Evolutionary conservation across 768 basidiomycete genomes (phyloP), one percentile per base, ranked within the genome.

Genomic region (Pisolithus orientalis): DNA sequence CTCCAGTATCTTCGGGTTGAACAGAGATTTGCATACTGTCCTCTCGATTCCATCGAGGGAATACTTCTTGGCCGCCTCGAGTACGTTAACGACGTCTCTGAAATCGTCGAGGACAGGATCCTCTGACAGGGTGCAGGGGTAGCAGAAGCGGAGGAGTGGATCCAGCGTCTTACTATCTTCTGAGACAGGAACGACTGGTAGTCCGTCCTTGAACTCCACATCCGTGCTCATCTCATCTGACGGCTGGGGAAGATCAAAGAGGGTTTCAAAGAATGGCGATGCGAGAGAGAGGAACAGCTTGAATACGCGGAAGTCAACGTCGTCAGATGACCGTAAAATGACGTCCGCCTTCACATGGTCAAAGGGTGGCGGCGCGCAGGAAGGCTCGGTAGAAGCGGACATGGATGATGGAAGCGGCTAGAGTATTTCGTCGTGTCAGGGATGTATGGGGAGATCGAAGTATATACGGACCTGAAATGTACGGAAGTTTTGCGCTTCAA

Each of bases 271-370:
- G 54, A 67, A 61, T 0, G 66, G 59, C 14, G 72, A 73, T 0
- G 70, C 59, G 16, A 69, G 59, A 10, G 62, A 60, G 27, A 72
- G 67, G 38, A 72, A 62, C 6, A 59, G 53, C n/a, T 61, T 70
- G 55, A 70, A 68, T 16, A 68, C 47, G 13, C 56, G 61, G 47
- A 71, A 61, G 49, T 73, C 60, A 34, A 68, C 48, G 8, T 58
- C 55, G 56, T 68, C 67, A 6, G 58, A 60, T 16, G 63, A 62
- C 7, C 56, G 65, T 16, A 67, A 37, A 28, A 66, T 57, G 32
- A 67, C 27, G 28, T 66, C 57, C 5, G 50, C 56, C 31, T 63
- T 57, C 9, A 47, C 43, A 31, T 66, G 58, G 47, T 60, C 47
- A n/a, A 60, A 65, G 1, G 60, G 65, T 3, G 53, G 14, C 34